Conservation (phyloP, 2,329 filamentous ascomycete genomes). For the Achaetomium macrosporum region DNA sequence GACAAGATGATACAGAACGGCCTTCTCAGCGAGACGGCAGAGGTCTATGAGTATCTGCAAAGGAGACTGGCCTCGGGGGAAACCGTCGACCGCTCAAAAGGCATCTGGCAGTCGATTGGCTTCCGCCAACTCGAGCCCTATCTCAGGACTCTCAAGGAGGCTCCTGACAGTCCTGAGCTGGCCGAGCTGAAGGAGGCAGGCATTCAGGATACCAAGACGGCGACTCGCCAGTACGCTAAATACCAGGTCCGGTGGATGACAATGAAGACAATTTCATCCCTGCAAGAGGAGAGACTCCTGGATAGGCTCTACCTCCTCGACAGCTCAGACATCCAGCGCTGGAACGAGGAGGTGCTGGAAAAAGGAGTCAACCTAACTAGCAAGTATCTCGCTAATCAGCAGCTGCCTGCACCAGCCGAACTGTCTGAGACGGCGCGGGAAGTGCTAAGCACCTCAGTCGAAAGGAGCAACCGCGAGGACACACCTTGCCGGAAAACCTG, state of each 20-base stretch:
- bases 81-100: conserved; percentile 64
- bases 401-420: conserved; percentile 46
- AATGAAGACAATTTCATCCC: conserved; percentile 67
- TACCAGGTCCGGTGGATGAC: conserved; percentile 84
- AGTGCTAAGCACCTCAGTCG: conserved; percentile 48
- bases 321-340: conserved; percentile 61
- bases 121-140: conserved; percentile 86
- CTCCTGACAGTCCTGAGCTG: conserved; percentile 35
- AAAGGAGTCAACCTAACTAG: conserved; percentile 58
- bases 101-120: conserved; percentile 95
- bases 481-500: conserved; percentile 58
- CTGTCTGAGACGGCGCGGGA: conserved; percentile 45
- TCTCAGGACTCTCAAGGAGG: conserved; percentile 41
- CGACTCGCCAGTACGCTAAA: conserved; percentile 82
- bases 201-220: conserved; percentile 71
- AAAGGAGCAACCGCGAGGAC: conserved; percentile 46
- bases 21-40: conserved; percentile 44
- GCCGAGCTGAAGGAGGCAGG: conserved; percentile 51
- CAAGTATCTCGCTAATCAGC: conserved; percentile 54
- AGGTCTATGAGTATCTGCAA: conserved; percentile 39
- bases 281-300: conserved; percentile 50
- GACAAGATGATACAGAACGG: conserved; percentile 70
- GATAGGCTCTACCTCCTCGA: conserved; percentile 72
- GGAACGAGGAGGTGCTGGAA: conserved; percentile 56
- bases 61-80: conserved; percentile 38